Conservation (phyloP, 306 rosid genomes). For the Cicer arietinum region DNA sequence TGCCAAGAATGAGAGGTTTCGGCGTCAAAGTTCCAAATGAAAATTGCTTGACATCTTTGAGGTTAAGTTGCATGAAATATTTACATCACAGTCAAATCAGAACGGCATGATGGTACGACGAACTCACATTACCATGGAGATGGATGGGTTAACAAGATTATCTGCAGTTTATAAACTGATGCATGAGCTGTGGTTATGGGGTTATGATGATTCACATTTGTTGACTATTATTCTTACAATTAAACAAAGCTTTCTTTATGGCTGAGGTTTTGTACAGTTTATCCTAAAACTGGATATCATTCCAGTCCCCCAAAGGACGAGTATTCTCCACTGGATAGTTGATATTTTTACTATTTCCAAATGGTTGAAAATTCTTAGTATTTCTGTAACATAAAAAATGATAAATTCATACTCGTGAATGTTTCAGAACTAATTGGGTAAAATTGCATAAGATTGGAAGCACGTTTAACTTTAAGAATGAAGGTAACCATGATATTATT, state of each 20-base stretch:
- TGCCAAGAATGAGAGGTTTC: slow-evolving; percentile 58
- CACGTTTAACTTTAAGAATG: too few relatives aligned
- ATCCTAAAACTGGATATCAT: background rate
- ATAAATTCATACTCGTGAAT: background rate
- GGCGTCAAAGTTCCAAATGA: slow-evolving; percentile 46
- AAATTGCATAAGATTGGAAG: too few relatives aligned
- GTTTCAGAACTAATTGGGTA: too few relatives aligned
- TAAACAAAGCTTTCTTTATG: background rate
- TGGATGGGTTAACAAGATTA: background rate
- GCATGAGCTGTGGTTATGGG: background rate
- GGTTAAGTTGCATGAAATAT: slow-evolving; percentile 33
- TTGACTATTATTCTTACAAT: background rate
- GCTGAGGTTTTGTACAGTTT: background rate
- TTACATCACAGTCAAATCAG: background rate
- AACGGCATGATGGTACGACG: background rate
- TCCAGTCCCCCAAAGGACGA: background rate
- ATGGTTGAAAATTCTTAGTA: background rate
- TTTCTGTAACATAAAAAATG: background rate
- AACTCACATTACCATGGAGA: slow-evolving; percentile 4
- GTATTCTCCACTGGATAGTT: background rate
- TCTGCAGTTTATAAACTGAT: slow-evolving; percentile 23
- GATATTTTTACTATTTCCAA: slow-evolving; percentile 4
- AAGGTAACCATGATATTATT: too few relatives aligned
- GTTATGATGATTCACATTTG: background rate
- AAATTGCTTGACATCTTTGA: slow-evolving; percentile 31